Evolutionary conservation across 352 stramenopile species (phyloP).

Genomic region (Pythium folliculosum): DNA sequence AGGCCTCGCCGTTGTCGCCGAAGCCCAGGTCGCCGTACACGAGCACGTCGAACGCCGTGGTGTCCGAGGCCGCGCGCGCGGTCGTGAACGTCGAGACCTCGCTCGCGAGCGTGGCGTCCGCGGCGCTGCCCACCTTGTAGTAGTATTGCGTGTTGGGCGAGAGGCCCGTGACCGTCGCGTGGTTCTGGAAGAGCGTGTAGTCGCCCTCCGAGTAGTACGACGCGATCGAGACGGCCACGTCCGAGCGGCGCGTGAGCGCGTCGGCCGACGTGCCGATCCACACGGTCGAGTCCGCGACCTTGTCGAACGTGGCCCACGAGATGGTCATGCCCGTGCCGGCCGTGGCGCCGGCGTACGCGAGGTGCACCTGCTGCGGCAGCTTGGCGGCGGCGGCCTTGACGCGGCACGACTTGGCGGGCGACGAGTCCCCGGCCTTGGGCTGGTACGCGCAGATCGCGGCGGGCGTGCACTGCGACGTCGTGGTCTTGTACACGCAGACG

Average conservation of each 20-base stretch:
- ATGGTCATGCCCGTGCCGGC: constrained; percentile 43
- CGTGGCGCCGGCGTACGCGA: constrained; percentile 42
- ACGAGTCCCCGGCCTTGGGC: constrained; percentile 22
- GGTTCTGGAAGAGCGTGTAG: constrained; percentile 49
- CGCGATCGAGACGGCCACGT: constrained; percentile 20
- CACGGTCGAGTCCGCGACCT: constrained; percentile 32
- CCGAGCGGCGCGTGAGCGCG: constrained; percentile 22
- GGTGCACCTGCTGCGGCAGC: constrained; percentile 49
- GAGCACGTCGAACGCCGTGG: constrained; percentile 42
- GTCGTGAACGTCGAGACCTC: constrained; percentile 43
- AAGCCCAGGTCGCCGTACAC: constrained; percentile 64
- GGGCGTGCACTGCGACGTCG: constrained; percentile 14
- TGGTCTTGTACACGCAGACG: constrained; percentile 13
- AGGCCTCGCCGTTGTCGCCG: constrained; percentile 37
- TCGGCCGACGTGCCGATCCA: constrained; percentile 34
- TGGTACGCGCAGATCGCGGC: constrained; percentile 25
- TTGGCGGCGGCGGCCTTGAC: background rate
- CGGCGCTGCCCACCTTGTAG: constrained; percentile 33
- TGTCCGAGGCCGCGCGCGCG: constrained; percentile 31
- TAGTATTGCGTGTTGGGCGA: constrained; percentile 39
- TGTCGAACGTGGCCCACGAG: constrained; percentile 44
- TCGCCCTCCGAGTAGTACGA: constrained; percentile 47
- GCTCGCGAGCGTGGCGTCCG: constrained; percentile 13
- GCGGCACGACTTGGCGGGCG: constrained; percentile 25
- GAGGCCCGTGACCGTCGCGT: constrained; percentile 42